A percentile compares a stretch with the other conserved stretches of the same genome.
phyloP scores from a whole-genome alignment of 2,329 filamentous ascomycete species.

The Xylaria sp. region DNA sequence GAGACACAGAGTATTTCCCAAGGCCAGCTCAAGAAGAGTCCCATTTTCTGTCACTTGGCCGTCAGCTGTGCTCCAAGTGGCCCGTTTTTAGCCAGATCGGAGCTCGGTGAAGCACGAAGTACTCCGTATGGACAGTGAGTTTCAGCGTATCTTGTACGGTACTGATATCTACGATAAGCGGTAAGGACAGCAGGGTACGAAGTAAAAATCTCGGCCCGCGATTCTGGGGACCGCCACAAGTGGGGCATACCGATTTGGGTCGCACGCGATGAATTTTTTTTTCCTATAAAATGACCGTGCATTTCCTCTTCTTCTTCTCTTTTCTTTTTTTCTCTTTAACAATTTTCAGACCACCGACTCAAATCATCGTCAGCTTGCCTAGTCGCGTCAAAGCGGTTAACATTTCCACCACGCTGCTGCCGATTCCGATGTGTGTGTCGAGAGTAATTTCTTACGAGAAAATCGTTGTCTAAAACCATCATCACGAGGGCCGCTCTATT shows the following conservation, averaged over 20 bases:
- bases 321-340: slow-evolving; percentile 26
- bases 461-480: slow-evolving; percentile 63
- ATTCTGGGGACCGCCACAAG: neutral
- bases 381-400: slow-evolving; percentile 8
- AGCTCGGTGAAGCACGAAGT: no score
- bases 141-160: no score
- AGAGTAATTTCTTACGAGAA: slow-evolving; percentile 44
- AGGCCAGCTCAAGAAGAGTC: no score
- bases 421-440: slow-evolving; percentile 51
- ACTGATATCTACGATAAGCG: no score
- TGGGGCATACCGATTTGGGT: neutral
- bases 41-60: no score
- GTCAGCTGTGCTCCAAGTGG: no score
- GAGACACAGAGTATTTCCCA: no score
- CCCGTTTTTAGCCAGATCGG: no score
- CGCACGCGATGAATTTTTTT: neutral
- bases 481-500: slow-evolving; percentile 56
- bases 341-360: slow-evolving; percentile 39
- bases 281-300: slow-evolving; percentile 7
- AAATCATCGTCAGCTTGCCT: slow-evolving; percentile 39
- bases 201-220: no score
- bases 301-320: slow-evolving; percentile 13
- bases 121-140: no score
- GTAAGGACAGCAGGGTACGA: no score
- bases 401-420: slow-evolving; percentile 39